These are phyloP conservation scores for Aspergillus hancockii DNA, from an alignment of 495 filamentous ascomycete species.

Conservation along the genomic window DNA sequence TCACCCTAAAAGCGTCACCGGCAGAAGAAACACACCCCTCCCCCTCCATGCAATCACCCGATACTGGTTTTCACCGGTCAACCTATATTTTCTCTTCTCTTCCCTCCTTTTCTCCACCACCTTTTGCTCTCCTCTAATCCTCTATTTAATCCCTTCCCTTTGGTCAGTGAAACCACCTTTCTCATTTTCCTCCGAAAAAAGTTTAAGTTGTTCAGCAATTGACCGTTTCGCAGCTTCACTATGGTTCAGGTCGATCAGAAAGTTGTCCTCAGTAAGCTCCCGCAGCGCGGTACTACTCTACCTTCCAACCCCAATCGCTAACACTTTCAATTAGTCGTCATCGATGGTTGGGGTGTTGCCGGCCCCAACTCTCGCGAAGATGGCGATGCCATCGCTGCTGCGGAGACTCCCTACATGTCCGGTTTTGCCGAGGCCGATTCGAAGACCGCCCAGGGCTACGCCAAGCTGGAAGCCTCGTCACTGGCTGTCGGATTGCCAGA, in stretches of 20 bases:
- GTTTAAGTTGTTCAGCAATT: constrained; percentile 25
- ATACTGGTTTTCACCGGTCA: constrained; percentile 30
- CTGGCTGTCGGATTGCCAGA: constrained; percentile 94
- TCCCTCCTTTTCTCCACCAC: constrained; percentile 8
- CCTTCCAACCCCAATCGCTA: constrained; percentile 23
- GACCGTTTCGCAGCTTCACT: constrained; percentile 33
- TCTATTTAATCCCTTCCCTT: constrained; percentile 23
- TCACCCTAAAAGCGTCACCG: constrained; percentile 44
- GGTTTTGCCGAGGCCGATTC: constrained; percentile 62
- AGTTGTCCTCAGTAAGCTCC: constrained; percentile 79
- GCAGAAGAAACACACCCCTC: constrained; percentile 30
- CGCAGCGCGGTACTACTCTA: constrained; percentile 8
- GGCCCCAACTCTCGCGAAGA: constrained; percentile 71
- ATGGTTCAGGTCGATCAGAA: constrained; percentile 89
- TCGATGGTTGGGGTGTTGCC: constrained; percentile 97
- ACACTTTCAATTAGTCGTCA: constrained; percentile 67
- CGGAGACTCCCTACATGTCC: constrained; percentile 91
- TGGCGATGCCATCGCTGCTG: constrained; percentile 92
- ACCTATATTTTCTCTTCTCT: constrained; percentile 19
- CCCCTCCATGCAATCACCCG: constrained; percentile 20
- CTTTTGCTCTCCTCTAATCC: constrained; percentile 4
- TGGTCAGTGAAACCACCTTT: constrained; percentile 15
- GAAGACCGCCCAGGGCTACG: constrained; percentile 73
- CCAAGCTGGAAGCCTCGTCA: constrained; percentile 91
- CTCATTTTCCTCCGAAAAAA: constrained; percentile 19